Evolutionary conservation across 2,329 filamentous ascomycete species (phyloP), one percentile per base, ranked within the genome.

Genomic region (Alternaria triticimaculans): DNA sequence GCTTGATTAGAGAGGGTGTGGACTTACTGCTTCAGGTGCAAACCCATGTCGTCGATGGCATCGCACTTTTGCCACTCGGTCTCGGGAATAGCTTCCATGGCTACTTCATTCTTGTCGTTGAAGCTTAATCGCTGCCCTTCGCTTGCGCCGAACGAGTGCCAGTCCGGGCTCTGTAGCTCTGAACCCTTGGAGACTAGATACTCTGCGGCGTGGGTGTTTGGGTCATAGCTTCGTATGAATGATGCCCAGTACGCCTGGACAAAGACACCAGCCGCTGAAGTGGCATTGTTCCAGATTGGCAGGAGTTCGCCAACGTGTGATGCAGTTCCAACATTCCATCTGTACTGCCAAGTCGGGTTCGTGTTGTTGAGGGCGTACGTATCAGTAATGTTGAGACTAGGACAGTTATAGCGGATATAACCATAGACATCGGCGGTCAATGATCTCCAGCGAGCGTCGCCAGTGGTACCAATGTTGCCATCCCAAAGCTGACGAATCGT

Each of bases 361-460:
- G 67, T 72, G 6, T 74, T 68, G 4, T 72, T 71, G 20, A 72
- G 72, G 1, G 79, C 74, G 44, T 72, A 78, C 1, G 73, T 70
- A 6, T 72, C 68, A 0, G 82, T 76, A 51, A 86, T 80, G 48
- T 78, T 77, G 48, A 84, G 80, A 2, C 79, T 80, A 1, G 82
- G 82, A 56, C 84, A 86, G 26, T 76, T 81, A 66, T 86, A 86
- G 2, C 84, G 86, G 8, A 84, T 76, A 59, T 87, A 84, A 5
- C 86, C 85, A 72, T 80, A 69, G 30, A 80, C 76, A 18, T 79
- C 77, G 4, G 82, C 77, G 0, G 82, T 81, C 1, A 81, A 78
- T 3, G 78, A 65, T 41, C 73, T 69, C 78, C 78, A 80, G 33
- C 62, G 63, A 5, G 61, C 25, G 50, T 75, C 72, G 5, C 51